These are phyloP conservation scores for Durio zibethinus DNA, from an alignment of 345 rosid genomes.

Conservation along the genomic window DNA sequence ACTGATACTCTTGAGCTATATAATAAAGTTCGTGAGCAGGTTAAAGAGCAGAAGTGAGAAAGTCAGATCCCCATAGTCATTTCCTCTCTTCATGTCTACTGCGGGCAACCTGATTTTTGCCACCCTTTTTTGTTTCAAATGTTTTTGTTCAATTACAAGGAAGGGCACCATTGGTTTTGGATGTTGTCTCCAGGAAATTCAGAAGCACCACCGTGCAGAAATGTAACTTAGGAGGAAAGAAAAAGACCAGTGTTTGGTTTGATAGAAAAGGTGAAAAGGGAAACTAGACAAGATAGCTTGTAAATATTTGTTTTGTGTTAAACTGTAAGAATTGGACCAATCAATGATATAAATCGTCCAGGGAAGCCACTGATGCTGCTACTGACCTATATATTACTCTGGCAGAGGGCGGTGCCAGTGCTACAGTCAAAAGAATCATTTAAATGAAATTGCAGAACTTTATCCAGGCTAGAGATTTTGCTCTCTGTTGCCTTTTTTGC, in stretches of 20 bases:
- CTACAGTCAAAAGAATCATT: slow-evolving; percentile 13
- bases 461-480: slow-evolving; percentile 10
- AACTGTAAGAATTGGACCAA: slow-evolving; percentile 29
- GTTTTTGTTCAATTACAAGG: slow-evolving; percentile 8
- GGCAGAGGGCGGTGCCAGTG: slow-evolving; percentile 10
- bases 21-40: slow-evolving; percentile 42
- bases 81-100: slow-evolving; percentile 15
- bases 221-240: background rate
- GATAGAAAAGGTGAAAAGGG: slow-evolving; percentile 3
- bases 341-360: slow-evolving; percentile 24
- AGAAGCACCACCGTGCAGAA: slow-evolving; percentile 4
- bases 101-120: slow-evolving; percentile 23
- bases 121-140: slow-evolving; percentile 19
- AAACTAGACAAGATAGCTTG: slow-evolving; percentile 39
- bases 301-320: slow-evolving; percentile 23
- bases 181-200: slow-evolving; percentile 29
- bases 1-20: slow-evolving; percentile 63
- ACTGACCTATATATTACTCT: background rate
- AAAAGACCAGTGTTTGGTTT: background rate
- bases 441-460: slow-evolving; percentile 23
- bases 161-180: slow-evolving; percentile 33
- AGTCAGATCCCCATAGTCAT: slow-evolving; percentile 11
- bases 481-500: slow-evolving; percentile 6
- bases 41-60: slow-evolving; percentile 31
- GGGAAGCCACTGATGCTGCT: slow-evolving; percentile 24